These are phyloP conservation scores for Jackrogersella multiformis DNA, from an alignment of 495 filamentous ascomycete genomes.

Conservation along the genomic window DNA sequence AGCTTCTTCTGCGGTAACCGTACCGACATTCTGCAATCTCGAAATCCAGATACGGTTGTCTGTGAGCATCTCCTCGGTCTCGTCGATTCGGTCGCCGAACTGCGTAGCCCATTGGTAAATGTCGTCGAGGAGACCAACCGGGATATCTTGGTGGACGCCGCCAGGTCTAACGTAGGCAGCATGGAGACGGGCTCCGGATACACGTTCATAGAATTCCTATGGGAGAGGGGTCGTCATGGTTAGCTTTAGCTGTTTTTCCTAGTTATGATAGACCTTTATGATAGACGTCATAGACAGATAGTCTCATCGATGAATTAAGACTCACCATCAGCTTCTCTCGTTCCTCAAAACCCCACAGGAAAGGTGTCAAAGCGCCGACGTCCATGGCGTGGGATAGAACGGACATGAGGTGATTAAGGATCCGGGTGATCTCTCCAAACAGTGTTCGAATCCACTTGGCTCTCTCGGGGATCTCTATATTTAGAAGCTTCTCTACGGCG, in stretches of 20 bases:
- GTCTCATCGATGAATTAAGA: constrained; percentile 25
- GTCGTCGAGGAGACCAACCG: constrained; percentile 94
- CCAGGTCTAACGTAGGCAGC: constrained; percentile 98
- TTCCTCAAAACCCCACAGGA: constrained; percentile 99
- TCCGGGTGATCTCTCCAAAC: constrained; percentile 94
- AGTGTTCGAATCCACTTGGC: constrained; percentile 97
- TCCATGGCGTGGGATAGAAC: constrained; percentile 99
- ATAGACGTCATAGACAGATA: constrained; percentile 2
- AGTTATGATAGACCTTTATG: constrained; percentile 8
- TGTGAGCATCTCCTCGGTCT: constrained; percentile 97
- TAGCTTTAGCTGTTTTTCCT: constrained; percentile 32
- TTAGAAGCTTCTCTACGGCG: constrained; percentile 96
- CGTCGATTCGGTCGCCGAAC: constrained; percentile 98
- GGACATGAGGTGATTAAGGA: constrained; percentile 98
- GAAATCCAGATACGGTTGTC: constrained; percentile 99
- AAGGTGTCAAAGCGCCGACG: constrained; percentile 96
- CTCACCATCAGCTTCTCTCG: constrained; percentile 98
- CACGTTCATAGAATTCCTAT: constrained; percentile 99
- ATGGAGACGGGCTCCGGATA: constrained; percentile 97
- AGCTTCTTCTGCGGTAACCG: constrained; percentile 89
- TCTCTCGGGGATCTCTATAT: constrained; percentile 93
- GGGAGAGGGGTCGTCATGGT: constrained; percentile 15
- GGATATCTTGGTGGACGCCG: constrained; percentile 95
- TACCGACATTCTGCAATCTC: constrained; percentile 89
- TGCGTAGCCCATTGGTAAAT: constrained; percentile 99